A percentile compares a stretch with the other conserved stretches of the same genome.
phyloP scores from a whole-genome alignment of 2,329 filamentous ascomycete genomes.

The Lachnellula hyalina region DNA sequence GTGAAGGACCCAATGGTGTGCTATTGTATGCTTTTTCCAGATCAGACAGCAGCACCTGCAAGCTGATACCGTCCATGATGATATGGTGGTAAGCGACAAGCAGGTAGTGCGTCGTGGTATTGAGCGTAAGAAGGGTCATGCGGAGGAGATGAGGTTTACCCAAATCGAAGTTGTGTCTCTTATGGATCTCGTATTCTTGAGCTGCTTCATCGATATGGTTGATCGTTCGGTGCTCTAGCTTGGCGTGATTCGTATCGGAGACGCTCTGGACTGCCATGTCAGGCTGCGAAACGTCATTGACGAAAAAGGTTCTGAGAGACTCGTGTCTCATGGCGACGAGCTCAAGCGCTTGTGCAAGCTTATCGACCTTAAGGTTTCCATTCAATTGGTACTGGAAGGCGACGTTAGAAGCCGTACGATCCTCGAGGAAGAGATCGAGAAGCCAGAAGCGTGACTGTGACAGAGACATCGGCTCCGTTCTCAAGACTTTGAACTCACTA shows the following conservation, averaged over 20 bases:
- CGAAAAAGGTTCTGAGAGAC: slow-evolving; percentile 6
- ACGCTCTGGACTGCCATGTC: slow-evolving; percentile 8
- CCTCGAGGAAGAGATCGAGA: slow-evolving; percentile 29
- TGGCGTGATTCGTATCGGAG: slow-evolving; percentile 29
- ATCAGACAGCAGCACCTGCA: slow-evolving; percentile 39
- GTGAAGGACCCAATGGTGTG: neutral
- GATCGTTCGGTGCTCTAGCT: slow-evolving; percentile 8
- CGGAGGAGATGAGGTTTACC: slow-evolving; percentile 24
- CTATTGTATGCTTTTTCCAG: slow-evolving; percentile 39
- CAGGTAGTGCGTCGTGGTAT: slow-evolving; percentile 34
- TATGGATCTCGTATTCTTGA: slow-evolving; percentile 20
- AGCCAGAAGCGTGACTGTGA: slow-evolving; percentile 41
- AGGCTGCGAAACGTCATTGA: slow-evolving; percentile 5
- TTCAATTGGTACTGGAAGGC: slow-evolving; percentile 30
- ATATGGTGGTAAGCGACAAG: slow-evolving; percentile 46
- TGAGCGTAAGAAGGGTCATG: slow-evolving; percentile 33
- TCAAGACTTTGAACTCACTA: slow-evolving; percentile 7
- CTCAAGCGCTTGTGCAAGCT: slow-evolving; percentile 34
- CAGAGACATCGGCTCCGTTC: slow-evolving; percentile 32
- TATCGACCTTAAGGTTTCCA: slow-evolving; percentile 30
- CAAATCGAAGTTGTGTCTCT: slow-evolving; percentile 35
- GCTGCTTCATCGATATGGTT: slow-evolving; percentile 14
- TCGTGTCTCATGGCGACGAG: slow-evolving; percentile 17
- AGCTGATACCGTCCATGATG: slow-evolving; percentile 43
- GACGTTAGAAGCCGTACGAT: slow-evolving; percentile 38